Evolutionary conservation across 495 filamentous ascomycete genomes (phyloP).

Genomic region (Neurospora pannonica): DNA sequence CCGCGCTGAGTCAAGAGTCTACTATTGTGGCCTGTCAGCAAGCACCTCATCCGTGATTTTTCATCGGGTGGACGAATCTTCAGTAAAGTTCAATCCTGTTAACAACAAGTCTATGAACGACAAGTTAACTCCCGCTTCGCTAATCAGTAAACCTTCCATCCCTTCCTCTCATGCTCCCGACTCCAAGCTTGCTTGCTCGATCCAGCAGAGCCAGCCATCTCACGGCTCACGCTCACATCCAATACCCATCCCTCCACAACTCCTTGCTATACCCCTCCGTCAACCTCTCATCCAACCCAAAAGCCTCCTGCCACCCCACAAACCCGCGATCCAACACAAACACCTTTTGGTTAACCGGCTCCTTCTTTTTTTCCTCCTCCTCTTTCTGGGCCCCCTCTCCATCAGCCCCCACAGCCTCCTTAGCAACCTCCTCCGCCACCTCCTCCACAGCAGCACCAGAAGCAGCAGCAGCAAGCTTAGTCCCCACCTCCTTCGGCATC

Average conservation of each 20-base stretch:
- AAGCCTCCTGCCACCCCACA: slow-evolving; percentile 83
- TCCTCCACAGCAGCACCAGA: background rate
- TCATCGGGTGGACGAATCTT: background rate
- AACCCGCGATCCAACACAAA: slow-evolving; percentile 81
- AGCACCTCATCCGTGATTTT: background rate
- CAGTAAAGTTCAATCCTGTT: background rate
- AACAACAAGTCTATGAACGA: background rate
- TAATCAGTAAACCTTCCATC: background rate
- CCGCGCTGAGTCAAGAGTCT: background rate
- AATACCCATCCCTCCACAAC: slow-evolving; percentile 66
- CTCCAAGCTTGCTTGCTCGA: background rate
- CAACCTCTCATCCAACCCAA: slow-evolving; percentile 66
- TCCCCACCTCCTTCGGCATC: slow-evolving; percentile 12
- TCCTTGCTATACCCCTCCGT: slow-evolving; percentile 82
- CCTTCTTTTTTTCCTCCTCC: slow-evolving; percentile 7
- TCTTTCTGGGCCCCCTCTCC: slow-evolving; percentile 6
- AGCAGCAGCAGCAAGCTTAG: background rate
- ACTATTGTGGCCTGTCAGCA: background rate
- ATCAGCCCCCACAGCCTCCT: background rate
- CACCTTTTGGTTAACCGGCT: slow-evolving; percentile 52
- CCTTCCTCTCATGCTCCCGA: background rate
- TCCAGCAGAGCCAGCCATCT: background rate
- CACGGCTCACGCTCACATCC: slow-evolving; percentile 7
- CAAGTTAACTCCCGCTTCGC: background rate
- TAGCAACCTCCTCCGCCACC: slow-evolving; percentile 3